Percentiles rank a stretch among this genome's conserved stretches.
phyloP scores from a whole-genome alignment of 352 stramenopile genomes.

The Phytophthora idaei region DNA sequence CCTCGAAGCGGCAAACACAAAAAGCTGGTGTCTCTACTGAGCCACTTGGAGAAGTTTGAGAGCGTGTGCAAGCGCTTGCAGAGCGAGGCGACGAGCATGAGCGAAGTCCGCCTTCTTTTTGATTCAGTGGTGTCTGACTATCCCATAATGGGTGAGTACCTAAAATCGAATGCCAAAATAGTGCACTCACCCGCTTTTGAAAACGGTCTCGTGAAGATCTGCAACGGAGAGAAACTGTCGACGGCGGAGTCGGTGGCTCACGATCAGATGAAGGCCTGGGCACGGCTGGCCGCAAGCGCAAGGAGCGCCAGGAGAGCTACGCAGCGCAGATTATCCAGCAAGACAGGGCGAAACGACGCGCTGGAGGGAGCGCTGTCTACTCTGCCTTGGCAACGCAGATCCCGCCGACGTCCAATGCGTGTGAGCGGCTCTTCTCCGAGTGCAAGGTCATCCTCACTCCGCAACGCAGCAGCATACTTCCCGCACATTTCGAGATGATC shows the following conservation, averaged over 20 bases:
- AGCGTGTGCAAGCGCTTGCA: constrained; percentile 34
- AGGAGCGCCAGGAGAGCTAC: not conserved
- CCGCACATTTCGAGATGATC: not conserved
- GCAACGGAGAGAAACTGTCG: not conserved
- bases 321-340: not conserved
- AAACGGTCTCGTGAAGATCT: constrained; percentile 1
- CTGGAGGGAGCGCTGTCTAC: not conserved
- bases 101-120: constrained; percentile 13
- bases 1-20: constrained; percentile 4
- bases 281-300: not conserved
- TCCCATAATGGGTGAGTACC: constrained; percentile 15
- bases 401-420: not conserved
- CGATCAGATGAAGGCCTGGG: not conserved
- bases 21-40: constrained; percentile 14
- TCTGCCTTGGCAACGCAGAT: not conserved
- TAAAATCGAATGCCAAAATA: constrained; percentile 12
- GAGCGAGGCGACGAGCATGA: constrained; percentile 8
- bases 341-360: not conserved
- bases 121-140: constrained; percentile 24
- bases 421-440: not conserved
- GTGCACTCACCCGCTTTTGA: constrained; percentile 1
- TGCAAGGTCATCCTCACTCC: not conserved
- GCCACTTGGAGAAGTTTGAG: not conserved
- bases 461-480: not conserved
- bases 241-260: not conserved